A percentile compares a stretch with the other conserved stretches of the same genome.
phyloP scores from a whole-genome alignment of 2,329 filamentous ascomycete species.

The Fonsecaea pedrosoi region DNA sequence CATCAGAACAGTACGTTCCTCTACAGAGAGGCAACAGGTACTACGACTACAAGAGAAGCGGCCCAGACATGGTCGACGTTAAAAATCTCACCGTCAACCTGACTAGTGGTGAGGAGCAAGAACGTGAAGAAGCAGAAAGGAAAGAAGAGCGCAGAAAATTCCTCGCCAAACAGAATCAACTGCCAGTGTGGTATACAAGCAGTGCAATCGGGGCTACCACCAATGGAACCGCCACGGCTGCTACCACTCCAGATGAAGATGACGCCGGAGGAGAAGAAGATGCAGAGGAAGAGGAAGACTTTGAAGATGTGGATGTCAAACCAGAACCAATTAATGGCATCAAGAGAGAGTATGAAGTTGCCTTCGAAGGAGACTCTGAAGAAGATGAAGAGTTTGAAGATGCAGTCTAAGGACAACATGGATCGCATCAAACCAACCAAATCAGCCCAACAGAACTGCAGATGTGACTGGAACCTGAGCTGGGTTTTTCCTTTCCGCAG shows the following conservation, averaged over 20 bases:
- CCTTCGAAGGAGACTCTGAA: constrained; percentile 36
- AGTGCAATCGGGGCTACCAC: constrained; percentile 34
- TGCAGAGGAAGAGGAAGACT: constrained; percentile 38
- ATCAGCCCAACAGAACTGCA: background rate
- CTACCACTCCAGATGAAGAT: constrained; percentile 30
- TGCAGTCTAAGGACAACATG: constrained; percentile 26
- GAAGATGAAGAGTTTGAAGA: constrained; percentile 42
- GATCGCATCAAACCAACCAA: background rate
- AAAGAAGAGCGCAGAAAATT: constrained; percentile 56
- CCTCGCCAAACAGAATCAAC: constrained; percentile 58
- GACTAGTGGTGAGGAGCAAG: constrained; percentile 53
- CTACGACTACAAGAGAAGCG: constrained; percentile 41
- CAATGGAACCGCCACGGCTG: constrained; percentile 17
- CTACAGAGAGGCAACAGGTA: constrained; percentile 46
- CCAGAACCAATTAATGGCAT: constrained; percentile 29
- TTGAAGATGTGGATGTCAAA: constrained; percentile 36
- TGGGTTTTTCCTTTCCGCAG: background rate
- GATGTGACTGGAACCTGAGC: background rate
- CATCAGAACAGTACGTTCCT: constrained; percentile 52
- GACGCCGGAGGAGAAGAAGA: constrained; percentile 37
- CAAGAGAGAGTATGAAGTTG: constrained; percentile 33
- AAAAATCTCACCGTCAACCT: constrained; percentile 57
- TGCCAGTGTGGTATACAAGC: constrained; percentile 60
- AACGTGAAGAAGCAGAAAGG: constrained; percentile 55
- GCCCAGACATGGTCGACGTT: constrained; percentile 52